phyloP scores from a whole-genome alignment of 768 basidiomycete genomes.

The Dacryopinax spathularia region DNA sequence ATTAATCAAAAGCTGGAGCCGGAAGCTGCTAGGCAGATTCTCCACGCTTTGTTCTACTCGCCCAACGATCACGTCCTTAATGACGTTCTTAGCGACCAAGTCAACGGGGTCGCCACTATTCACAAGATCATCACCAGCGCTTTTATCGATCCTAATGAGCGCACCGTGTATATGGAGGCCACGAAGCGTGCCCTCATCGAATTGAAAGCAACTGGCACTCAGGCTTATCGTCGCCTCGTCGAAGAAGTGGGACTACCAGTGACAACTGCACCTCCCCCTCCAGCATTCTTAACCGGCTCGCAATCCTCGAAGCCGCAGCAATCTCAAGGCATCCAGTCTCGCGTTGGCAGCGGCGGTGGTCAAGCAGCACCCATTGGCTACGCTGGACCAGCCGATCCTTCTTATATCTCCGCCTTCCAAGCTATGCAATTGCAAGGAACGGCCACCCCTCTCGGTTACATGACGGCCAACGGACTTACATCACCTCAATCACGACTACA shows the following conservation, averaged over 20 bases:
- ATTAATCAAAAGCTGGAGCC: conserved; percentile 94
- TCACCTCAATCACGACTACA: background rate
- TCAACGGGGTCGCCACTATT: conserved; percentile 85
- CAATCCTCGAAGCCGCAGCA: background rate
- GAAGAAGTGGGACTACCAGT: conserved; percentile 90
- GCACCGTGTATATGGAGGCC: conserved; percentile 60
- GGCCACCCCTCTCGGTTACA: background rate
- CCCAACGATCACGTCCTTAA: conserved; percentile 79
- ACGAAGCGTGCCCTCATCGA: conserved; percentile 82
- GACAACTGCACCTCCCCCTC: conserved; percentile 11
- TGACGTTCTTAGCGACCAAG: conserved; percentile 90
- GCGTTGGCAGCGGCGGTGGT: background rate
- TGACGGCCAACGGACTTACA: background rate
- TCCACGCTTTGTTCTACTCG: conserved; percentile 83
- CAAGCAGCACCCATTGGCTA: background rate
- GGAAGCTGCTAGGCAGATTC: conserved; percentile 70
- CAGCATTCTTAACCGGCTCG: conserved; percentile 5
- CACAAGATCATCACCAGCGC: conserved; percentile 84
- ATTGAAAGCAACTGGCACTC: conserved; percentile 84
- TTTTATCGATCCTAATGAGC: conserved; percentile 60
- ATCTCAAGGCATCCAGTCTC: background rate
- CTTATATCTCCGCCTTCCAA: conserved; percentile 1
- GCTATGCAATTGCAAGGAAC: background rate
- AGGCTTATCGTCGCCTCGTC: conserved; percentile 82
- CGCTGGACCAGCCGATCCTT: background rate